phyloP scores from a whole-genome alignment of 148 eudicot species.

The Suaeda aralocaspica region DNA sequence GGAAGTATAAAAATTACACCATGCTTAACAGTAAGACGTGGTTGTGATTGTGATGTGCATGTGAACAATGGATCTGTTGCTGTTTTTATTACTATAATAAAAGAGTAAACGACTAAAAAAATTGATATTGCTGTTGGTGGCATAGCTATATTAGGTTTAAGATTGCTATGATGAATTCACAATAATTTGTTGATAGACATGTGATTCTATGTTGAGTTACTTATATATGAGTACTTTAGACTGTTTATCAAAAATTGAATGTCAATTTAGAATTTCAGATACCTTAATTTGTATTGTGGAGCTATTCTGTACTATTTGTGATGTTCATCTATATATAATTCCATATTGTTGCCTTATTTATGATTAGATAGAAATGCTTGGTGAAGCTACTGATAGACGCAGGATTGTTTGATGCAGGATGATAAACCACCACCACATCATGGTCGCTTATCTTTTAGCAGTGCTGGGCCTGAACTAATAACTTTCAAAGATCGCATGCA shows the following conservation, averaged over 20 bases:
- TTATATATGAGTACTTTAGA: background rate
- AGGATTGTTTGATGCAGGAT: conserved; percentile 25
- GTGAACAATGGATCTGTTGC: background rate
- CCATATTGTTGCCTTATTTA: background rate
- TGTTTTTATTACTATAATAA: background rate
- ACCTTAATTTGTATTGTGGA: no score
- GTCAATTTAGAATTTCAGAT: background rate
- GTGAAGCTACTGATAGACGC: conserved; percentile 10
- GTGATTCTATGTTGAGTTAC: background rate
- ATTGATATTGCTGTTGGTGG: background rate
- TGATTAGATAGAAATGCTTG: background rate
- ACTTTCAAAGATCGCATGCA: conserved; percentile 20
- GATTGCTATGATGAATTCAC: background rate
- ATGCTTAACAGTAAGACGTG: no score
- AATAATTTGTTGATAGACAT: background rate
- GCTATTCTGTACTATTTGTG: background rate
- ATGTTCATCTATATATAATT: background rate
- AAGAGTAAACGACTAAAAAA: background rate
- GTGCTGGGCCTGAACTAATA: background rate
- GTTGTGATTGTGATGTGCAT: no score
- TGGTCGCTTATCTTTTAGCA: conserved; percentile 16
- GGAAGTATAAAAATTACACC: no score
- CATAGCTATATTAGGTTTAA: background rate
- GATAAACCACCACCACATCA: conserved; percentile 15
- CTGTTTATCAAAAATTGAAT: background rate